A percentile compares a stretch with the other conserved stretches of the same genome.
phyloP scores from a whole-genome alignment of 768 basidiomycete species.

The Hericium alpestre region DNA sequence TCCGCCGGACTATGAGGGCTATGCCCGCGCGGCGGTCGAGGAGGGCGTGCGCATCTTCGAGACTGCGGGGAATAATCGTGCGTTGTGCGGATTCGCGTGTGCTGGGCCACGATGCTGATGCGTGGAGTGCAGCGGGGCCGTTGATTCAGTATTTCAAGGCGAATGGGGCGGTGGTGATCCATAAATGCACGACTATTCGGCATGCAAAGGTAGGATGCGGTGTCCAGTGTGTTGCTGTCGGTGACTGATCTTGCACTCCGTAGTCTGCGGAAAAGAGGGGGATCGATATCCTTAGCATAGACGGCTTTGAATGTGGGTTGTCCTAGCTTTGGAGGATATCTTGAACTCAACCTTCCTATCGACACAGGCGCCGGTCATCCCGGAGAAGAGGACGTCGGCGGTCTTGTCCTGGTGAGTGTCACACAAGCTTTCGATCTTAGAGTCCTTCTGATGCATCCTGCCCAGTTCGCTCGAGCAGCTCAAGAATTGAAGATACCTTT shows the following conservation, averaged over 20 bases:
- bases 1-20: slow-evolving; percentile 84
- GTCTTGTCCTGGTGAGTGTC: slow-evolving; percentile 57
- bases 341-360: no score
- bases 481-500: slow-evolving; percentile 77
- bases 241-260: neutral
- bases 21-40: slow-evolving; percentile 70
- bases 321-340: no score
- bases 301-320: slow-evolving; percentile 77
- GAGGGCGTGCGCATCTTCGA: slow-evolving; percentile 87
- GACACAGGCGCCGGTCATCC: slow-evolving; percentile 82
- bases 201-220: slow-evolving; percentile 59
- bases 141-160: slow-evolving; percentile 75
- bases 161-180: slow-evolving; percentile 69
- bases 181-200: slow-evolving; percentile 82
- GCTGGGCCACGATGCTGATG: neutral
- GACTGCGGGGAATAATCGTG: slow-evolving; percentile 88
- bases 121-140: slow-evolving; percentile 47
- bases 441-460: neutral
- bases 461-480: slow-evolving; percentile 78
- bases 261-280: slow-evolving; percentile 62
- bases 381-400: slow-evolving; percentile 89
- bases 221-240: neutral
- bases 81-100: slow-evolving; percentile 18
- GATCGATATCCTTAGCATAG: slow-evolving; percentile 82
- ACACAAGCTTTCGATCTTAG: neutral